Percentiles rank a stretch among this genome's conserved stretches.
These are phyloP conservation scores for Lenzites betulinus DNA, from an alignment of 768 basidiomycete species.

Conservation along the genomic window DNA sequence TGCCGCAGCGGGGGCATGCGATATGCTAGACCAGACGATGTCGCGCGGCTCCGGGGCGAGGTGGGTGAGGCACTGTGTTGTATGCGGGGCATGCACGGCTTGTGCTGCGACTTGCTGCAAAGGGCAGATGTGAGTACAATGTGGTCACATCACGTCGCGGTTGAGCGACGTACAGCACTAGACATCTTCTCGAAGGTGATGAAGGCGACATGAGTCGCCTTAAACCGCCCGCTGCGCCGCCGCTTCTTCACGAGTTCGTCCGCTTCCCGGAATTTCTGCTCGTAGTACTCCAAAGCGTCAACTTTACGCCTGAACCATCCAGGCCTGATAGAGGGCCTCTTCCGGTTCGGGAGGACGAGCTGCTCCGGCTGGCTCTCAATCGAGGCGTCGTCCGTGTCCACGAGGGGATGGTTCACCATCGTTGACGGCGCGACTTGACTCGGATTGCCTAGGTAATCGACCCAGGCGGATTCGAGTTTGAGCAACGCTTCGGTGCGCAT, in stretches of 20 bases:
- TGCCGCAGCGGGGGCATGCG: slow-evolving; percentile 57
- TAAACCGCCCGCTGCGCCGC: slow-evolving; percentile 72
- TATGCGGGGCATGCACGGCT: slow-evolving; percentile 71
- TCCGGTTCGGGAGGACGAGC: slow-evolving; percentile 73
- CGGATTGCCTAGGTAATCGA: slow-evolving; percentile 91
- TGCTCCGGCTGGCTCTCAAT: slow-evolving; percentile 55
- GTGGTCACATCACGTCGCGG: not conserved
- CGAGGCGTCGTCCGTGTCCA: slow-evolving; percentile 52
- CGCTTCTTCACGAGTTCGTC: slow-evolving; percentile 83
- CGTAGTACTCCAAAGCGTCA: slow-evolving; percentile 89
- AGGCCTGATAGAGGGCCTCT: slow-evolving; percentile 74
- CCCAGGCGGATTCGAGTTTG: slow-evolving; percentile 83
- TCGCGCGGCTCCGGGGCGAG: slow-evolving; percentile 94
- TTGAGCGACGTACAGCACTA: slow-evolving; percentile 63
- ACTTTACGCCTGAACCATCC: slow-evolving; percentile 76
- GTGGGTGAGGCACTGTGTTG: slow-evolving; percentile 64
- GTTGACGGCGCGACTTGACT: slow-evolving; percentile 60
- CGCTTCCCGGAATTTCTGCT: slow-evolving; percentile 73
- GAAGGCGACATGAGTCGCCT: slow-evolving; percentile 83
- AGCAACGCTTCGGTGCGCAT: slow-evolving; percentile 79
- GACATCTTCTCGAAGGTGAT: slow-evolving; percentile 97
- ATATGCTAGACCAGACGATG: slow-evolving; percentile 92
- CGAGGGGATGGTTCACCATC: slow-evolving; percentile 29
- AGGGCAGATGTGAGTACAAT: not conserved
- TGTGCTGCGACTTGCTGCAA: slow-evolving; percentile 86